A percentile compares a stretch with the other conserved stretches of the same genome.
Evolutionary conservation across 805 yeast species (phyloP).

Genomic region (Myxozyma udenii): DNA sequence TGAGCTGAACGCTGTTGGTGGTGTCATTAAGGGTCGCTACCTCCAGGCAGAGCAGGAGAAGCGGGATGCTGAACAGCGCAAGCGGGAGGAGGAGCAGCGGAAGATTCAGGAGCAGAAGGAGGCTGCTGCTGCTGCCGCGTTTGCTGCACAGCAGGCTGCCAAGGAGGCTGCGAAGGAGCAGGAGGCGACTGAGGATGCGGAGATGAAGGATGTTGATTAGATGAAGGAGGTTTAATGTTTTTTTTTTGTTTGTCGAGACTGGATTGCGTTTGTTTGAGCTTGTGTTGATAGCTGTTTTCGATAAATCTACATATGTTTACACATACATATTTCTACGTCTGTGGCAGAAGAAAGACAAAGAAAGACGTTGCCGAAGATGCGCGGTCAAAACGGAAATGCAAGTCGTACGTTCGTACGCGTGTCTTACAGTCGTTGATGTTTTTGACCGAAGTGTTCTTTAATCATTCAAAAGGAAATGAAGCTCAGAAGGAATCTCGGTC

Average conservation of each 20-base stretch:
- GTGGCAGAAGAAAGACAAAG: too few relatives aligned
- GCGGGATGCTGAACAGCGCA: slow-evolving; percentile 83
- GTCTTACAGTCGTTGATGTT: too few relatives aligned
- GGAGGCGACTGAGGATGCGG: slow-evolving; percentile 11
- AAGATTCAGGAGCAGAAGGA: slow-evolving; percentile 76
- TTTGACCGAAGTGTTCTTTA: too few relatives aligned
- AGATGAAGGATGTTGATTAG: slow-evolving; percentile 13
- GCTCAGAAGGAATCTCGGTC: too few relatives aligned
- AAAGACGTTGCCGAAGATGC: too few relatives aligned
- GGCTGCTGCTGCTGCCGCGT: slow-evolving; percentile 45
- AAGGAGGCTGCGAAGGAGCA: slow-evolving; percentile 4
- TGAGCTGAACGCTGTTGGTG: slow-evolving; percentile 92
- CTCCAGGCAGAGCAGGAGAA: slow-evolving; percentile 89
- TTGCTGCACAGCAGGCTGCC: slow-evolving; percentile 33
- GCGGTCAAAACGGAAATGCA: too few relatives aligned
- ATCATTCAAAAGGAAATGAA: too few relatives aligned
- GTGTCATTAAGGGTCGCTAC: slow-evolving; percentile 93
- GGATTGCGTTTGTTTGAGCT: too few relatives aligned
- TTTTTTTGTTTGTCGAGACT: background rate
- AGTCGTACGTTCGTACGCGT: too few relatives aligned
- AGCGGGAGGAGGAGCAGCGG: slow-evolving; percentile 78
- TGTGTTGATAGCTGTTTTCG: too few relatives aligned
- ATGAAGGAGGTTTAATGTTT: slow-evolving; percentile 21
- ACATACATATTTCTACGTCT: too few relatives aligned
- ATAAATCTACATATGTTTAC: too few relatives aligned